Base-by-base conservation (phyloP, 768 basidiomycete species). In the Daedaleopsis nitida region DNA sequence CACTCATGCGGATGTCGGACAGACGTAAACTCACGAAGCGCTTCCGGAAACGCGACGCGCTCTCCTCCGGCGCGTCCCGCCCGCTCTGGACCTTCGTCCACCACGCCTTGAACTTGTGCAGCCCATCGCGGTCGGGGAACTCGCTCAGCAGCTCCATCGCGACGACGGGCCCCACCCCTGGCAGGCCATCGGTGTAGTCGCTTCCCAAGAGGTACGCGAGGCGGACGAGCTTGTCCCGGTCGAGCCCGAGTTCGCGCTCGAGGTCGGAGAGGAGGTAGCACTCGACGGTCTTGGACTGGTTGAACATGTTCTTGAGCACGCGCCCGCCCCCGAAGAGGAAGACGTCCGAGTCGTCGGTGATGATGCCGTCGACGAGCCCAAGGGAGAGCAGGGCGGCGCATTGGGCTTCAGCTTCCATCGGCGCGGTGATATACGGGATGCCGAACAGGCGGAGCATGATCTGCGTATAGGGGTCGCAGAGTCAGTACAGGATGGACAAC, bases 271-370 rank as follows among this genome's bases (percentile, higher is more conserved):
- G 77, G 38, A 97, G 78, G 80, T 97, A 99, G 71, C 94, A 95
- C 75, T 99, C 97, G 57, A 98, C 97, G 4, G 95, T 98, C 80
- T 98, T 98, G 51, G 92, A 91, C 74, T 98, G 96, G 72, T 98
- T 98, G 79, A 99, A 99, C 91, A 99, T 96, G 73, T 99, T 98
- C 77, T 96, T 97, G 83, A 91, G 97, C 19, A 98, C 93, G n/a
- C 94, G 88, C 65, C 84, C 76, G 23, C 94, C 96, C 35, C 97
- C 97, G 67, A 99, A 99, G 52, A 99, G 87, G 76, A 99, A 99
- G 52, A 98, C 95, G 70, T 99, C 97, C 5, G 94, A 97, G 74
- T 99, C 97, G 73, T 99, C 97, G 0, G 97, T 99, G 72, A 99
- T 98, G 57, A 99, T 91, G 0, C 97, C 97, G 65, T 99, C 95